phyloP scores from a whole-genome alignment of 768 basidiomycete species.

The Phanerochaete sordida region DNA sequence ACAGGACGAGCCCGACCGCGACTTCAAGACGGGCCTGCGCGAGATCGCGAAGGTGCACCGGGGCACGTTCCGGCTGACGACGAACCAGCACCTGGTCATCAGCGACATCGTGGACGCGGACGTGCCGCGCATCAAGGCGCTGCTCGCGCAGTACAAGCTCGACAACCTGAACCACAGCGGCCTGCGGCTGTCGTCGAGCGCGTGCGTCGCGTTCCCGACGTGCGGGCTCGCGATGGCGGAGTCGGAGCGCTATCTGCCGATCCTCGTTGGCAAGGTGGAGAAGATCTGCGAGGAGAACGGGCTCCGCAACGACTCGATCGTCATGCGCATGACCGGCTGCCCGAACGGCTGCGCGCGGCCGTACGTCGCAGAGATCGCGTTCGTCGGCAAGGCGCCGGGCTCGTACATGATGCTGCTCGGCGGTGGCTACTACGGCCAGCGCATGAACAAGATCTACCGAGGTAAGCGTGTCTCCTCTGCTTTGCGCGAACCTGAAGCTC shows the following conservation, averaged over 20 bases:
- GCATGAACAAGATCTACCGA: conserved; percentile 94
- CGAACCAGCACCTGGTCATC: conserved; percentile 92
- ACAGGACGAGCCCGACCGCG: conserved; percentile 86
- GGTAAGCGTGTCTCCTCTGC: conserved; percentile 38
- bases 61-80: conserved; percentile 88
- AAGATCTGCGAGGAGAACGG: conserved; percentile 92
- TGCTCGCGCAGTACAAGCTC: conserved; percentile 83
- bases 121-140: conserved; percentile 68
- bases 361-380: conserved; percentile 95
- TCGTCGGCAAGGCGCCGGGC: conserved; percentile 94
- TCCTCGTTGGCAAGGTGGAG: conserved; percentile 93
- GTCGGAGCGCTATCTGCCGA: conserved; percentile 84
- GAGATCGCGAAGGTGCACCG: conserved; percentile 95
- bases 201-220: conserved; percentile 97
- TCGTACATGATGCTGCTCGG: conserved; percentile 94
- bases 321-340: conserved; percentile 99
- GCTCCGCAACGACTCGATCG: conserved; percentile 88
- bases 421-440: conserved; percentile 91
- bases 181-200: conserved; percentile 84
- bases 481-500: background rate
- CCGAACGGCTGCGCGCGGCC: conserved; percentile 93
- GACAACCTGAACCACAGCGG: conserved; percentile 82
- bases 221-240: conserved; percentile 86
- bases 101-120: conserved; percentile 78
- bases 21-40: conserved; percentile 89